Evolutionary conservation across 306 rosid species (phyloP).

Genomic region (Trifolium repens): DNA sequence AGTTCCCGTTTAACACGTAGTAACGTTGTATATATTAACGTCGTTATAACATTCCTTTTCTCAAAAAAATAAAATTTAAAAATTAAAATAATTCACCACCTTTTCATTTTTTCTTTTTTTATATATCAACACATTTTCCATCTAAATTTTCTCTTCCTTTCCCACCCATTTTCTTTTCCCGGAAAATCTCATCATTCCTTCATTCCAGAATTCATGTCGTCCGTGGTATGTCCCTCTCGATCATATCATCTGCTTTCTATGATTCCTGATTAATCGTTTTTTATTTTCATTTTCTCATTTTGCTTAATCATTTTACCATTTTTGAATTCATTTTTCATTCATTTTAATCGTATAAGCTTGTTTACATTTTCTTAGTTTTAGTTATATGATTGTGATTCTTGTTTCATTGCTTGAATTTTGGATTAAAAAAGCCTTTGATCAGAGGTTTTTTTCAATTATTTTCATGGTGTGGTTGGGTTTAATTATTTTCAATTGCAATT

Average conservation of each 20-base stretch:
- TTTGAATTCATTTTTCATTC: background rate
- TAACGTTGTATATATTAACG: constrained; percentile 32
- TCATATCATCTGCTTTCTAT: constrained; percentile 30
- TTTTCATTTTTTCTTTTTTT: background rate
- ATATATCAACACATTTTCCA: background rate
- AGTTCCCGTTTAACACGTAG: background rate
- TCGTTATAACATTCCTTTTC: constrained; percentile 36
- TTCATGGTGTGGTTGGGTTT: background rate
- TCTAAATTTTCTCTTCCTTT: constrained; percentile 15
- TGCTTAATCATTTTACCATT: background rate
- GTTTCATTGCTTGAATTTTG: constrained; percentile 26
- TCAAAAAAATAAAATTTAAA: background rate
- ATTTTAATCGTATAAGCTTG: background rate
- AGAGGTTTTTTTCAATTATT: background rate
- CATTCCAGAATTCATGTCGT: constrained; percentile 69
- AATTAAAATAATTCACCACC: background rate
- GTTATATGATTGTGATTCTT: constrained; percentile 8
- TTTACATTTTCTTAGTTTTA: background rate
- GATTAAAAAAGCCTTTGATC: constrained; percentile 14
- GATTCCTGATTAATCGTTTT: background rate
- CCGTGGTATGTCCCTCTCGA: constrained; percentile 63
- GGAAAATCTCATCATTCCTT: constrained; percentile 17
- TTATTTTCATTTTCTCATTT: constrained; percentile 1
- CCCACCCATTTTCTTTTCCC: constrained; percentile 35
- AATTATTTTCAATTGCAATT: background rate